Percentiles rank a stretch among this genome's conserved stretches.
Conservation (phyloP, 2,329 filamentous ascomycete species). For the Fusarium sp. region DNA sequence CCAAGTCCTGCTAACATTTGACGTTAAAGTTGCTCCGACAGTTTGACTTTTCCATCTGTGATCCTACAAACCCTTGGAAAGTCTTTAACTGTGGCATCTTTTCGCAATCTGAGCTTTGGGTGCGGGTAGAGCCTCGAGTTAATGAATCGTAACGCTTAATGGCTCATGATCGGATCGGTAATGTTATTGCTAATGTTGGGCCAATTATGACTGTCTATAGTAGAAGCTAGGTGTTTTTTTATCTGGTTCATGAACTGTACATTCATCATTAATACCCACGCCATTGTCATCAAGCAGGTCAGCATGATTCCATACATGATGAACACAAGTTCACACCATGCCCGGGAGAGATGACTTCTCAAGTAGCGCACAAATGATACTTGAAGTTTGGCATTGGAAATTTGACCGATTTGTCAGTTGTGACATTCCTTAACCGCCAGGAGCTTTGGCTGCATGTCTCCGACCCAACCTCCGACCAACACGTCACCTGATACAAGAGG, state of each 20-base stretch:
- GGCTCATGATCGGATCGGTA: not conserved
- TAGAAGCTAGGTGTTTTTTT: not conserved
- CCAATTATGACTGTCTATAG: not conserved
- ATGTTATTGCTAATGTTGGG: not conserved
- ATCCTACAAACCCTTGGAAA: slow-evolving; percentile 48
- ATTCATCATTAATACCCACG: not conserved
- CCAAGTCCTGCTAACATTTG: not conserved
- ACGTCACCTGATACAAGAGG: not conserved
- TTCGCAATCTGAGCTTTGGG: slow-evolving; percentile 47
- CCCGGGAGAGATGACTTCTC: not conserved
- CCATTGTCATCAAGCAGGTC: not conserved
- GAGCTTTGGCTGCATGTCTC: not conserved
- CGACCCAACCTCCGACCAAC: not conserved
- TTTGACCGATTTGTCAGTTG: not conserved
- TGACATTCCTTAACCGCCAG: not conserved
- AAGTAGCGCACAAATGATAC: not conserved
- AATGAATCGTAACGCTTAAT: not conserved
- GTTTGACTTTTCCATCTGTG: slow-evolving; percentile 47
- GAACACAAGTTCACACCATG: not conserved
- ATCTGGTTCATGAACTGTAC: not conserved
- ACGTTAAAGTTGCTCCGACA: slow-evolving; percentile 43
- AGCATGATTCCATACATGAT: not conserved
- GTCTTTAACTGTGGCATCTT: slow-evolving; percentile 48
- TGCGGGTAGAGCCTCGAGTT: slow-evolving; percentile 14
- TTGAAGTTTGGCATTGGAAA: not conserved